These are phyloP conservation scores for Agroathelia rolfsii DNA, from an alignment of 1,284 basidiomycete genomes.

Conservation along the genomic window DNA sequence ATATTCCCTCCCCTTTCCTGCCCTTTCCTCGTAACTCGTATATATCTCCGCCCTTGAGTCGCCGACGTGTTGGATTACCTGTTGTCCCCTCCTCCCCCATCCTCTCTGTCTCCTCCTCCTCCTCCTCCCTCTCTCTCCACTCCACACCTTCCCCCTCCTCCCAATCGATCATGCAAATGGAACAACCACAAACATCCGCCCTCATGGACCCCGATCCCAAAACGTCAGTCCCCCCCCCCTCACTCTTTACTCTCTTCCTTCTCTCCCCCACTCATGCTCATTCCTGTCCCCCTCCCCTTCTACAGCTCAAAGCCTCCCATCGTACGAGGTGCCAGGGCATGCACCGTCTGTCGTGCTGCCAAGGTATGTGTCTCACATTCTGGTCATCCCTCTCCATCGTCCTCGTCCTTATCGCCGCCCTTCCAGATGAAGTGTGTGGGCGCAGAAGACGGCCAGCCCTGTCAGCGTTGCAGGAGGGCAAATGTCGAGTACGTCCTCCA, in stretches of 20 bases:
- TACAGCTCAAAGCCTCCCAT: conserved; percentile 44
- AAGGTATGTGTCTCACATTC: conserved; percentile 40
- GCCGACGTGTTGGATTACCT: too few relatives aligned
- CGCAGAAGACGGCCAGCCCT: conserved; percentile 68
- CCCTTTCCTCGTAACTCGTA: too few relatives aligned
- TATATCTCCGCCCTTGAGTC: too few relatives aligned
- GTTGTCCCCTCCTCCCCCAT: conserved; percentile 10
- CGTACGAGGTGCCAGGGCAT: conserved; percentile 64
- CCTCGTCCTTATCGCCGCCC: conserved; percentile 14
- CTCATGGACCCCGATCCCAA: too few relatives aligned
- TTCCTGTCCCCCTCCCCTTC: conserved; percentile 8
- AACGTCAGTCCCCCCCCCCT: conserved; percentile 8
- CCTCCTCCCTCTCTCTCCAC: conserved; percentile 9
- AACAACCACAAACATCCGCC: too few relatives aligned
- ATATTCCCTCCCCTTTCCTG: too few relatives aligned
- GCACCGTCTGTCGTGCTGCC: conserved; percentile 72
- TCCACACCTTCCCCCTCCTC: conserved; percentile 8
- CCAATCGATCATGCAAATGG: too few relatives aligned
- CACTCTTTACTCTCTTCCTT: conserved; percentile 10
- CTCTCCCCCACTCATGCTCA: conserved; percentile 9
- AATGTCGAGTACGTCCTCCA: conserved; percentile 49
- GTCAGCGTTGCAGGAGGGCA: conserved; percentile 71
- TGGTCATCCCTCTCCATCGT: conserved; percentile 12
- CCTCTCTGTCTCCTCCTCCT: conserved; percentile 9
- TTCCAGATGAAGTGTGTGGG: conserved; percentile 80